Percentiles rank a stretch among this genome's conserved stretches.
Evolutionary conservation across 495 filamentous ascomycete species (phyloP).

Genomic region (Hypoxylon perforatum): DNA sequence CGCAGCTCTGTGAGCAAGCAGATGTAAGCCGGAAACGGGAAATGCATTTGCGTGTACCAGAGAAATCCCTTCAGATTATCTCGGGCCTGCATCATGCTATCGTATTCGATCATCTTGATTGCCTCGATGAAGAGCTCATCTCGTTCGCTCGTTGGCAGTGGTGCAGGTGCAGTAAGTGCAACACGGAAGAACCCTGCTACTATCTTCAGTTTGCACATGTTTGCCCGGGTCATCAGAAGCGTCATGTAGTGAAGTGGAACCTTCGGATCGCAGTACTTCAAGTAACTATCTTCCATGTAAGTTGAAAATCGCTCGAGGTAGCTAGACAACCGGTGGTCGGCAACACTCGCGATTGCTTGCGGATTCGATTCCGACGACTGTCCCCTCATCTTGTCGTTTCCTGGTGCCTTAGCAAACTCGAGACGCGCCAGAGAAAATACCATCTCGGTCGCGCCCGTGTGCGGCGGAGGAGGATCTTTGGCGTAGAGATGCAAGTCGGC

Average conservation of each 20-base stretch:
- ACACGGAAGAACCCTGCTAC: conserved; percentile 45
- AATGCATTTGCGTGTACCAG: conserved; percentile 65
- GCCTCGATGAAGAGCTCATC: conserved; percentile 59
- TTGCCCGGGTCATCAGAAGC: conserved; percentile 58
- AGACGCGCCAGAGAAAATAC: conserved; percentile 60
- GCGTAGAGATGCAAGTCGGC: conserved; percentile 62
- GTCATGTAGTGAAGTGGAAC: conserved; percentile 69
- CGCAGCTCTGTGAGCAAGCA: conserved; percentile 62
- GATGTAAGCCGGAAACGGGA: conserved; percentile 65
- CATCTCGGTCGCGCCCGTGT: conserved; percentile 62
- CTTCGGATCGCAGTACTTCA: conserved; percentile 68
- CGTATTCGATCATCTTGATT: conserved; percentile 63
- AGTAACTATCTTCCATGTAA: conserved; percentile 68
- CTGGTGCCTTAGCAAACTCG: conserved; percentile 60
- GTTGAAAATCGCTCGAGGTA: conserved; percentile 66
- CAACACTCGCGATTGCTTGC: conserved; percentile 57
- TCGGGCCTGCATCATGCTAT: conserved; percentile 60
- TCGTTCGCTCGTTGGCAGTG: conserved; percentile 52
- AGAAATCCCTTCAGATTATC: conserved; percentile 58
- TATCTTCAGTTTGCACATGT: conserved; percentile 60
- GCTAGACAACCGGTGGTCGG: conserved; percentile 56
- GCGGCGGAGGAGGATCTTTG: conserved; percentile 56
- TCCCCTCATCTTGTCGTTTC: conserved; percentile 52
- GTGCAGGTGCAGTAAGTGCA: conserved; percentile 37
- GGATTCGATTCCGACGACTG: conserved; percentile 49